Conservation (phyloP, 495 filamentous ascomycete species). For the Immersiella caudata region DNA sequence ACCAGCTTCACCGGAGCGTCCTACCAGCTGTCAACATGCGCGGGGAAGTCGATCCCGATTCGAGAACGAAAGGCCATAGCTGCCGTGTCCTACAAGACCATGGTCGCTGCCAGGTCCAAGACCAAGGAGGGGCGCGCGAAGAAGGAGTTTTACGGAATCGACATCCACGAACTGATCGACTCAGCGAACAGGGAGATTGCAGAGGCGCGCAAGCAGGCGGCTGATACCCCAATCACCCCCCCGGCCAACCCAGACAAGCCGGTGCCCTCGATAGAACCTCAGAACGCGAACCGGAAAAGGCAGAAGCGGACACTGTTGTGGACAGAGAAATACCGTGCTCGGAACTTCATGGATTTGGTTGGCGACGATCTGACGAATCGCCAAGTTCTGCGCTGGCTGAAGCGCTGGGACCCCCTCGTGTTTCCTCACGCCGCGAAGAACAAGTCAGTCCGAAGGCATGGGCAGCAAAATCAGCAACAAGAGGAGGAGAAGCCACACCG, state of each 20-base stretch:
- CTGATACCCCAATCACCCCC: conserved; percentile 31
- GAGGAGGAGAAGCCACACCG: conserved; percentile 71
- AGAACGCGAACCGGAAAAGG: conserved; percentile 43
- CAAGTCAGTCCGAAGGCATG: conserved; percentile 47
- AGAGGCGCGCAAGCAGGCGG: conserved; percentile 29
- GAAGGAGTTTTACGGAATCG: conserved; percentile 86
- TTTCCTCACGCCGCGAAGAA: conserved; percentile 71
- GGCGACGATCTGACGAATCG: conserved; percentile 95
- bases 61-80: conserved; percentile 51
- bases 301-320: conserved; percentile 63
- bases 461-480: conserved; percentile 38
- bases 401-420: conserved; percentile 89
- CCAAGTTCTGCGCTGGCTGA: conserved; percentile 89
- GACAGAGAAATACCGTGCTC: conserved; percentile 91
- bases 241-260: conserved; percentile 33
- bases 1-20: conserved; percentile 24
- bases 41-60: conserved; percentile 63
- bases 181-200: conserved; percentile 57
- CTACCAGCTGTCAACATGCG: conserved; percentile 64
- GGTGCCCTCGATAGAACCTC: conserved; percentile 41
- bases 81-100: conserved; percentile 63
- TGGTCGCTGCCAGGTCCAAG: conserved; percentile 70
- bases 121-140: conserved; percentile 71
- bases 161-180: conserved; percentile 81
- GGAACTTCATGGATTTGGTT: conserved; percentile 87